Conservation (phyloP, 2,329 filamentous ascomycete species). For the Aspergillus alliaceus region DNA sequence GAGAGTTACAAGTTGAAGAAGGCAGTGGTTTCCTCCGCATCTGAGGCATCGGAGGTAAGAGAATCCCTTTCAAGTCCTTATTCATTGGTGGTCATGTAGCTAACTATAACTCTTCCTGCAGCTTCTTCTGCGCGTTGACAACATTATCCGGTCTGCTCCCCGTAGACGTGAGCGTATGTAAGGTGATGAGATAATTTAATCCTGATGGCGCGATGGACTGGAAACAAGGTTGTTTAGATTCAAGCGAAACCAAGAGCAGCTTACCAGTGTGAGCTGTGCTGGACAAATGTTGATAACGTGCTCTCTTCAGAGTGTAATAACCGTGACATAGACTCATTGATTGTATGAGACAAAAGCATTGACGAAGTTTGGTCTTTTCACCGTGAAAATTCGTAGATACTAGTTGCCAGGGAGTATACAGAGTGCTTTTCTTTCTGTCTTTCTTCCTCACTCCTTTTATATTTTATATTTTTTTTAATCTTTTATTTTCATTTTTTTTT, state of each 20-base stretch:
- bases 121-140: constrained; percentile 90
- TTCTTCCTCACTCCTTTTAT: too few relatives aligned
- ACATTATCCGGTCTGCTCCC: constrained; percentile 94
- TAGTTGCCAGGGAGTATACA: not conserved
- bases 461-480: too few relatives aligned
- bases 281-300: constrained; percentile 10
- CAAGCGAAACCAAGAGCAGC: constrained; percentile 2
- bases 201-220: not conserved
- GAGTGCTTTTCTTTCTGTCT: too few relatives aligned
- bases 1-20: constrained; percentile 99
- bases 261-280: not conserved
- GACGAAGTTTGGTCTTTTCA: constrained; percentile 2
- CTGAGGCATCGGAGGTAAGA: constrained; percentile 90
- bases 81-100: not conserved
- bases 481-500: too few relatives aligned
- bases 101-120: constrained; percentile 40
- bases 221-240: constrained; percentile 4
- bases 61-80: constrained; percentile 7
- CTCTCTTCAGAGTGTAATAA: constrained; percentile 14
- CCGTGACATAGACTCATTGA: constrained; percentile 17
- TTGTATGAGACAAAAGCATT: constrained; percentile 15
- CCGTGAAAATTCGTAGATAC: not conserved
- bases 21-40: constrained; percentile 94
- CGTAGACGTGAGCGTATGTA: constrained; percentile 76
- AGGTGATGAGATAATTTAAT: constrained; percentile 16